Evolutionary conservation across 306 rosid genomes (phyloP).

Genomic region (Acacia crassicarpa): DNA sequence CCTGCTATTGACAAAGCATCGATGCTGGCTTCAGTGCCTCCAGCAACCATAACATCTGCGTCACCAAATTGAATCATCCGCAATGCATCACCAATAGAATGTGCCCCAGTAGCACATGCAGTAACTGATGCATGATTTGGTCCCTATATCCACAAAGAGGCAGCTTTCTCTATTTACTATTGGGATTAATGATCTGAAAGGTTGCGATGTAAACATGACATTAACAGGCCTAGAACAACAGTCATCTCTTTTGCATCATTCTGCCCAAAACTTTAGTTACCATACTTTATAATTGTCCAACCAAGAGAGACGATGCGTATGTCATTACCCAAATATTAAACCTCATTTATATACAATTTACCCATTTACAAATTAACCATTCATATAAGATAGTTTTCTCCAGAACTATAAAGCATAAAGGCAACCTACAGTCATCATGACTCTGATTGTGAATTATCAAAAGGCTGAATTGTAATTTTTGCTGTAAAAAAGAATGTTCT

Average conservation of each 20-base stretch:
- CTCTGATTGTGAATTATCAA: neutral
- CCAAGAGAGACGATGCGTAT: neutral
- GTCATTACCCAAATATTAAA: constrained; percentile 23
- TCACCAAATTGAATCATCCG: constrained; percentile 99
- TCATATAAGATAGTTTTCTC: neutral
- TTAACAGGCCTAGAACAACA: constrained; percentile 24
- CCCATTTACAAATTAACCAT: constrained; percentile 10
- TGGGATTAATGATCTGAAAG: constrained; percentile 10
- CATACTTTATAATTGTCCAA: constrained; percentile 14
- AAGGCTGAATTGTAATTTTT: neutral
- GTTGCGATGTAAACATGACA: neutral
- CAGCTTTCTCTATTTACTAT: constrained; percentile 14
- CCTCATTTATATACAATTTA: constrained; percentile 17
- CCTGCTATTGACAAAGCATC: constrained; percentile 94
- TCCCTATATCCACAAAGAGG: constrained; percentile 53
- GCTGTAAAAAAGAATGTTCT: neutral
- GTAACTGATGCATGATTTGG: constrained; percentile 96
- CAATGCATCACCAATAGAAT: constrained; percentile 90
- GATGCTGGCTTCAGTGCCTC: constrained; percentile 96
- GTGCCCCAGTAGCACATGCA: constrained; percentile 96
- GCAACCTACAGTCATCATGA: neutral
- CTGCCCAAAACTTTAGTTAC: neutral
- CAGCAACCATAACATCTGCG: constrained; percentile 95
- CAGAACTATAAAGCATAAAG: constrained; percentile 20
- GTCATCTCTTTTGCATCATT: constrained; percentile 20